Conservation (phyloP, 148 eudicot species). For the Cornus florida region DNA sequence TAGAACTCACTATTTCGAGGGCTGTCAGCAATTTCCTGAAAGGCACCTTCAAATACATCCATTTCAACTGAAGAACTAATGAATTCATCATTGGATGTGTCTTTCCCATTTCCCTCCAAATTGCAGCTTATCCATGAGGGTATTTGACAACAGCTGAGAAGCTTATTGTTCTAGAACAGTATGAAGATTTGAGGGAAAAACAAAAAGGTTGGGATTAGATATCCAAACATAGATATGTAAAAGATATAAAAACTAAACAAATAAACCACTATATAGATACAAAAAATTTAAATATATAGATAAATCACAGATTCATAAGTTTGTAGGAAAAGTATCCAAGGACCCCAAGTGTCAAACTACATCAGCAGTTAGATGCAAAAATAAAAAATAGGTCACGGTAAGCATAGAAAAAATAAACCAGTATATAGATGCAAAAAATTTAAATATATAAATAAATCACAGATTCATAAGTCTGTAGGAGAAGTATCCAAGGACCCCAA, state of each 20-base stretch:
- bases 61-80: slow-evolving; percentile 69
- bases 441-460: no score
- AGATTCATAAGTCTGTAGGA: no score
- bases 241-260: background rate
- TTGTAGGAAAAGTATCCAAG: no score
- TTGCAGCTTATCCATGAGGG: slow-evolving; percentile 91
- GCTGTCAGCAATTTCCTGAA: slow-evolving; percentile 39
- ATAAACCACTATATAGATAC: background rate
- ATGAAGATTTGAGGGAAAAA: slow-evolving; percentile 21
- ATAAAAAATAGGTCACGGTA: no score
- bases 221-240: slow-evolving; percentile 8
- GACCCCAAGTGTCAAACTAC: background rate
- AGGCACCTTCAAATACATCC: slow-evolving; percentile 72
- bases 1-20: slow-evolving; percentile 39
- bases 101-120: slow-evolving; percentile 70
- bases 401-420: background rate
- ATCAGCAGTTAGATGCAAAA: no score
- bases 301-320: no score
- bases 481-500: background rate
- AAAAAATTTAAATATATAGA: background rate
- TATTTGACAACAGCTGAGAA: slow-evolving; percentile 50
- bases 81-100: slow-evolving; percentile 47
- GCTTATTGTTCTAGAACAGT: slow-evolving; percentile 72
- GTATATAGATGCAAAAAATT: background rate
- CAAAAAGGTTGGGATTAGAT: slow-evolving; percentile 26